These are phyloP conservation scores for Picea abies DNA, from an alignment of 83 land plant genomes.

Conservation along the genomic window DNA sequence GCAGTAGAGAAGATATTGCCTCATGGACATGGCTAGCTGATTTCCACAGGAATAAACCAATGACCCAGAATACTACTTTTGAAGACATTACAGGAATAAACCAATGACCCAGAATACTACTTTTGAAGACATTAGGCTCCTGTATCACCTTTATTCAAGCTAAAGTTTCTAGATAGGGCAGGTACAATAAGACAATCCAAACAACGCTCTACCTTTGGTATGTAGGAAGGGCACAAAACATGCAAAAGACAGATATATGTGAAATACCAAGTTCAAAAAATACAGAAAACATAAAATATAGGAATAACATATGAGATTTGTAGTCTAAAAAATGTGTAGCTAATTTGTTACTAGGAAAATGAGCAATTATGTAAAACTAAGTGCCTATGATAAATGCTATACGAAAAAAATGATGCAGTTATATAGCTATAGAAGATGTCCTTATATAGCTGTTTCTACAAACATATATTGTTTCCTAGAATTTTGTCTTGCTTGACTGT, in stretches of 20 bases:
- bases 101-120: too few relatives aligned
- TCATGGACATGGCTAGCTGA: background rate
- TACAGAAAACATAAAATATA: background rate
- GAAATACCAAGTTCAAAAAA: background rate
- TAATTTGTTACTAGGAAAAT: background rate
- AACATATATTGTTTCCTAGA: too few relatives aligned
- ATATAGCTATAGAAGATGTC: too few relatives aligned
- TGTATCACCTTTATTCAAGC: background rate
- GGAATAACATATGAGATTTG: background rate
- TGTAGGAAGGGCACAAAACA: background rate
- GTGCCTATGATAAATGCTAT: too few relatives aligned
- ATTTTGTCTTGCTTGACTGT: too few relatives aligned
- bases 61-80: background rate
- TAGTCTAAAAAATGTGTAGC: background rate
- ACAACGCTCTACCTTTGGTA: background rate
- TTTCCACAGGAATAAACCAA: background rate
- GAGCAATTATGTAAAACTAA: background rate
- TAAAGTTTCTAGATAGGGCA: background rate
- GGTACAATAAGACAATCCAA: background rate
- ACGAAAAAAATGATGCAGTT: too few relatives aligned
- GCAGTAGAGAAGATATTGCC: background rate
- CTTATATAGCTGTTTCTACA: too few relatives aligned
- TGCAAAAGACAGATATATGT: background rate
- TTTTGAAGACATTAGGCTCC: too few relatives aligned
- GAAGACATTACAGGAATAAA: too few relatives aligned